Evolutionary conservation across 805 yeast species (phyloP), one percentile per base, ranked within the genome.

Genomic region (Maudiozyma barnettii): DNA sequence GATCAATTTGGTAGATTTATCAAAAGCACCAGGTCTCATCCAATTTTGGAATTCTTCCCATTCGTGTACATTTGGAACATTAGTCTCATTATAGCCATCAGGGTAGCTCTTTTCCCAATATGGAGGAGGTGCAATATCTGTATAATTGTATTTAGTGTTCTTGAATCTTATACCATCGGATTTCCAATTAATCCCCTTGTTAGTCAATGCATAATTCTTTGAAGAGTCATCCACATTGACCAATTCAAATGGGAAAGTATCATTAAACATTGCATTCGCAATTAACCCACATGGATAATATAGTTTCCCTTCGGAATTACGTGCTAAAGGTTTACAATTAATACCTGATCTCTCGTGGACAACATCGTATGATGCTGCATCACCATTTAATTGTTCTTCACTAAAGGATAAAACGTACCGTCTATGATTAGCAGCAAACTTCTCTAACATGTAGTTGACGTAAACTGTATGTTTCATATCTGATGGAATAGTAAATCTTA

Each of bases 271-370:
- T 0, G 97, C 87, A 67, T 91, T 91, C 45, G 98, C 95, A 53
- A 91, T 88, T 44, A 91, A 74, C 0, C 99, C 99, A 69, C 98
- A 93, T 16, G 99, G 99, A 63, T 91, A 91, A 51, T 80, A 75
- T 30, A 85, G 79, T 55, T 72, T 73, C 29, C 85, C 83, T 20
- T 75, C 74, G 5, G 63, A 54, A 45, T 69, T 64, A 29, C 73
- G 63, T 14, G 76, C 74, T 54, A 84, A 64, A n/a, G 90, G 89
- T 56, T 76, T 74, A 69, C 95, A 84, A 51, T 75, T 74, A 45
- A 69, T 67, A 47, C 76, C 76, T 29, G 71, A 73, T 20, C 67
- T 66, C 47, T 71, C 68, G 53, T 74, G 76, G 21, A 91, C 69
- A 37, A 67, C 73, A 31, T 63, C 66, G 20, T 73, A 69, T 0